Evolutionary conservation across 176 grass and related monocot genomes (phyloP).

Genomic region (Ananas comosus): DNA sequence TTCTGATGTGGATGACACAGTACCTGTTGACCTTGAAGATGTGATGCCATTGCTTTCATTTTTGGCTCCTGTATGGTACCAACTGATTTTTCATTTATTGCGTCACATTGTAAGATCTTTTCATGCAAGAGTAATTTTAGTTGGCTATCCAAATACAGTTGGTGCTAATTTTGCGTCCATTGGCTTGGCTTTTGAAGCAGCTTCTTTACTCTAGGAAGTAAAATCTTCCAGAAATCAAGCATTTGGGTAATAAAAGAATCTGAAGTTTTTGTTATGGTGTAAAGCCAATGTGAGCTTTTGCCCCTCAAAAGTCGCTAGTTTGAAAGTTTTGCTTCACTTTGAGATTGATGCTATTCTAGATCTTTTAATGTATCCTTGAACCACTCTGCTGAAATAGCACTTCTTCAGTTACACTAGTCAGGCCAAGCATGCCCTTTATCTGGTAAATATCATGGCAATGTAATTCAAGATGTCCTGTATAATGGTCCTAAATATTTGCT

Average conservation of each 20-base stretch:
- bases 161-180: no score
- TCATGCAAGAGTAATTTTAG: not conserved
- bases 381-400: not conserved
- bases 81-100: not conserved
- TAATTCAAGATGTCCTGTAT: not conserved
- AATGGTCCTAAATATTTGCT: slow-evolving; percentile 9
- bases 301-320: no score
- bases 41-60: slow-evolving; percentile 84
- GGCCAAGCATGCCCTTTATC: no score
- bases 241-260: no score
- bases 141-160: not conserved
- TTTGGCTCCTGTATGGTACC: slow-evolving; percentile 72
- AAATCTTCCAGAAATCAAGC: no score
- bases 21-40: slow-evolving; percentile 72
- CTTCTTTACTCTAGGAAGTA: no score
- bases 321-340: no score
- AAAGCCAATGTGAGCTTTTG: no score
- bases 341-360: no score
- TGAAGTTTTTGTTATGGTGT: no score
- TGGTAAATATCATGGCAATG: not conserved
- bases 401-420: no score
- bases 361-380: slow-evolving; percentile 5
- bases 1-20: slow-evolving; percentile 38
- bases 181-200: no score
- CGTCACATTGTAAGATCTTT: not conserved